Evolutionary conservation across 225 moss, liverwort and hornwort species (phyloP).

Genomic region (Bryum argenteum): DNA sequence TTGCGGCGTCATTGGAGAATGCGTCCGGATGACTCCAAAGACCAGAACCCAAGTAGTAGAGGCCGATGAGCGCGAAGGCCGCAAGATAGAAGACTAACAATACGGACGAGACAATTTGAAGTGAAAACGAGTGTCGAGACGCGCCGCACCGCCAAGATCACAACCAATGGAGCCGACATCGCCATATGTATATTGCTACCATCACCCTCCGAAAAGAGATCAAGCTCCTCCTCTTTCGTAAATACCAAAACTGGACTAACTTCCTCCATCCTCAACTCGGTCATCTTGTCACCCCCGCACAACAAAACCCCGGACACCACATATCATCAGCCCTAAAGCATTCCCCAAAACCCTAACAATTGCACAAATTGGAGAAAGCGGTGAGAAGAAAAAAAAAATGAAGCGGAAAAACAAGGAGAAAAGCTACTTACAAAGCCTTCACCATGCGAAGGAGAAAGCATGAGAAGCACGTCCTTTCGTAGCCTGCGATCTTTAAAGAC

Average conservation of each 20-base stretch:
- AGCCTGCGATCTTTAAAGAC: no score
- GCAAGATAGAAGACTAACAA: slow-evolving; percentile 49
- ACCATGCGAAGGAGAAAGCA: no score
- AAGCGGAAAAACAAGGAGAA: no score
- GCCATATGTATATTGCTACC: slow-evolving; percentile 50
- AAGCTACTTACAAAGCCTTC: no score
- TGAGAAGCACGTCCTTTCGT: no score
- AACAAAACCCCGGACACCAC: no score
- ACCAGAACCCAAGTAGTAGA: slow-evolving; percentile 57
- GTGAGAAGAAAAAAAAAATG: no score
- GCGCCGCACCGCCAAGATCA: slow-evolving; percentile 52
- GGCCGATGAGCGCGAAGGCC: slow-evolving; percentile 55
- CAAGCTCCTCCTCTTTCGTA: slow-evolving; percentile 29
- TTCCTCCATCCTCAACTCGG: slow-evolving; percentile 27
- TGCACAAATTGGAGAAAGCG: no score
- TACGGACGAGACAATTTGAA: slow-evolving; percentile 40
- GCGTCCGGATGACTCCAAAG: slow-evolving; percentile 36
- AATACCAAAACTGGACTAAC: not conserved
- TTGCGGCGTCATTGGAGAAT: not conserved
- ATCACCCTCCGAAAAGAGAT: slow-evolving; percentile 57
- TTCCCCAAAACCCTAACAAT: not conserved
- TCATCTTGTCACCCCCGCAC: no score
- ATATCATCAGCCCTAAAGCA: no score
- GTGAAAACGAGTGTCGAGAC: slow-evolving; percentile 57
- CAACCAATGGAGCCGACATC: slow-evolving; percentile 46